Evolutionary conservation across 106 monocot species (phyloP), one percentile per base, ranked within the genome.

Genomic region (Ottelia alismoides): DNA sequence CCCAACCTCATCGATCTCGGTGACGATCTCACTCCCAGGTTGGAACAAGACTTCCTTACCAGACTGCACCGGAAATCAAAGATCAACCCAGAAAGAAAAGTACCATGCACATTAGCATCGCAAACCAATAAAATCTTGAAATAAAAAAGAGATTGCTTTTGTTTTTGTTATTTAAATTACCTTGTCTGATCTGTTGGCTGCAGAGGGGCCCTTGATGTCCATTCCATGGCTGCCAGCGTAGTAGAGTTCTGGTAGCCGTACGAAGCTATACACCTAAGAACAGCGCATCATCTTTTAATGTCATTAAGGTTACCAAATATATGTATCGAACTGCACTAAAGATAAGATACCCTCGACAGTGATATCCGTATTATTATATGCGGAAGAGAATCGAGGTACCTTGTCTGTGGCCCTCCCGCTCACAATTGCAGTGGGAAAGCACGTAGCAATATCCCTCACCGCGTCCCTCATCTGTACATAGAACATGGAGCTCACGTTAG

Each of bases 181-280:
- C 40, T 57, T 57, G 11, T 29, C 51, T 45, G 59, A 47, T 57
- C 45, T 57, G 60, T 57, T 30, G 22, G 49, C 52, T 40, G 45
- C 68, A 22, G 67, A 62, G 22, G 78, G 82, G 27, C 81, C 76
- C 65, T 73, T 81, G 52, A 88, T 88, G 58, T 88, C 88, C 88
- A 87, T 87, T 22, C 87, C 87, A 57, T 91, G 90, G 70, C 90
- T 91, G 5, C 90, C 90, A 16, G 90, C 90, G 22, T 91, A 91
- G 74, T 85, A 91, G 11, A 91, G 53, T 72, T 91, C 90, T 20
- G 81, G 60, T 22, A 91, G 31, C 32, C 56, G 55, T 30, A 91
- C 91, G 51, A 92, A 92, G 40, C 67, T 51, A 27, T 73, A 76
- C 22, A 90, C 89, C 84, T 90, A 30, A 46, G 11, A 60, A 60